phyloP scores from a whole-genome alignment of 2,329 filamentous ascomycete species.

The Penicillium olsonii region DNA sequence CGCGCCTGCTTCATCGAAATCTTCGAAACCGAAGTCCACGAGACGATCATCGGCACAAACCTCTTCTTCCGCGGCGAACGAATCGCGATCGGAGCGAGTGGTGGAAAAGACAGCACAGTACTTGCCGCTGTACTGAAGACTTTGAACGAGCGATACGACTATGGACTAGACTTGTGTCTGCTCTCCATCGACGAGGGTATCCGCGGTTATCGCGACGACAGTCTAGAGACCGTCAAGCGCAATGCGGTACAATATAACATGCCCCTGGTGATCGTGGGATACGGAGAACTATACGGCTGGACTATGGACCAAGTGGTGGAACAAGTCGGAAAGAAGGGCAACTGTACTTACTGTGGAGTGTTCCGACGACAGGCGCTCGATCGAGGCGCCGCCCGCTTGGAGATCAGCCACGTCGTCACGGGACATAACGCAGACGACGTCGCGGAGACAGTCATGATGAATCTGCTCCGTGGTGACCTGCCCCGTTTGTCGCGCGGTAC shows the following conservation, averaged over 20 bases:
- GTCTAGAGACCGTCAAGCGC: constrained; percentile 91
- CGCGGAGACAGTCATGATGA: constrained; percentile 97
- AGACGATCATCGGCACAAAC: constrained; percentile 80
- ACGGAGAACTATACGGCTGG: constrained; percentile 94
- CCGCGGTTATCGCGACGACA: constrained; percentile 94
- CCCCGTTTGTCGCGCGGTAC: constrained; percentile 85
- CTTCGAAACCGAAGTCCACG: constrained; percentile 92
- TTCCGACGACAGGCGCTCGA: constrained; percentile 93
- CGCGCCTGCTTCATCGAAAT: constrained; percentile 80
- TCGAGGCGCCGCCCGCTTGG: constrained; percentile 81
- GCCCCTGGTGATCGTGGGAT: constrained; percentile 88
- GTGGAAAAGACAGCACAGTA: constrained; percentile 96
- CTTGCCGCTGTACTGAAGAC: constrained; percentile 93
- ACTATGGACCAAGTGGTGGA: constrained; percentile 99
- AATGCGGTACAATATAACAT: constrained; percentile 91
- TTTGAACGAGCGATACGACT: constrained; percentile 84
- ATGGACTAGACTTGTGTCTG: constrained; percentile 81
- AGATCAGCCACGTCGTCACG: constrained; percentile 90
- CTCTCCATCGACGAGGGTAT: constrained; percentile 97
- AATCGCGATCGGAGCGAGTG: constrained; percentile 92
- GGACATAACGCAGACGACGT: constrained; percentile 98
- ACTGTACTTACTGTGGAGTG: constrained; percentile 98
- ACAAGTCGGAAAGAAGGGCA: constrained; percentile 94
- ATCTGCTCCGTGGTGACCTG: constrained; percentile 85
- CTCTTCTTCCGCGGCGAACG: constrained; percentile 82